phyloP scores from a whole-genome alignment of 495 filamentous ascomycete genomes.

The Tuber brumale region DNA sequence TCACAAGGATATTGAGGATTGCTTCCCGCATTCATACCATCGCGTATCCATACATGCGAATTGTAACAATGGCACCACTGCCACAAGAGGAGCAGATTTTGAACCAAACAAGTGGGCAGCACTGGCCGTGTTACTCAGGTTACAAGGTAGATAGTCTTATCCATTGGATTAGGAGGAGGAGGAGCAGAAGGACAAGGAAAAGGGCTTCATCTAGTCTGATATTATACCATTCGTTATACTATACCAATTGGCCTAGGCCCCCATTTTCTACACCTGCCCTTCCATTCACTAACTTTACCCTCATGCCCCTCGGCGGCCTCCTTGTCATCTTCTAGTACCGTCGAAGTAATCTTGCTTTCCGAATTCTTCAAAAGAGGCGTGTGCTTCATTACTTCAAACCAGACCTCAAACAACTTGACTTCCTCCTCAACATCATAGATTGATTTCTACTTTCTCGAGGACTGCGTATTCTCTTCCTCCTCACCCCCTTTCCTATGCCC shows the following conservation, averaged over 20 bases:
- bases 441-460: conserved; percentile 12
- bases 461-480: not conserved
- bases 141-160: not conserved
- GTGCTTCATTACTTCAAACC: conserved; percentile 23
- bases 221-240: conserved; percentile 40
- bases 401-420: conserved; percentile 32
- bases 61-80: not conserved
- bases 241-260: conserved; percentile 57
- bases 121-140: not conserved
- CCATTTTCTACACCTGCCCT: conserved; percentile 51
- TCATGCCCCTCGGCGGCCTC: not conserved
- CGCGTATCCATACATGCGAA: not conserved
- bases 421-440: conserved; percentile 38
- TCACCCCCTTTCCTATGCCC: not conserved
- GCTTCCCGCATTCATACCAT: not conserved
- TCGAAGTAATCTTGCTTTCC: not conserved
- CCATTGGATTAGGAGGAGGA: too few relatives aligned
- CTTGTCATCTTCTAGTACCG: not conserved
- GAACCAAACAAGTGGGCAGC: not conserved
- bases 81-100: not conserved
- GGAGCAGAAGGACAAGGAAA: too few relatives aligned
- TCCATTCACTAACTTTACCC: not conserved
- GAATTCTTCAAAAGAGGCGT: conserved; percentile 11
- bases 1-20: not conserved
- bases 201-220: not conserved